These are phyloP conservation scores for Citrus reticulata DNA, from an alignment of 345 rosid species.

Conservation along the genomic window DNA sequence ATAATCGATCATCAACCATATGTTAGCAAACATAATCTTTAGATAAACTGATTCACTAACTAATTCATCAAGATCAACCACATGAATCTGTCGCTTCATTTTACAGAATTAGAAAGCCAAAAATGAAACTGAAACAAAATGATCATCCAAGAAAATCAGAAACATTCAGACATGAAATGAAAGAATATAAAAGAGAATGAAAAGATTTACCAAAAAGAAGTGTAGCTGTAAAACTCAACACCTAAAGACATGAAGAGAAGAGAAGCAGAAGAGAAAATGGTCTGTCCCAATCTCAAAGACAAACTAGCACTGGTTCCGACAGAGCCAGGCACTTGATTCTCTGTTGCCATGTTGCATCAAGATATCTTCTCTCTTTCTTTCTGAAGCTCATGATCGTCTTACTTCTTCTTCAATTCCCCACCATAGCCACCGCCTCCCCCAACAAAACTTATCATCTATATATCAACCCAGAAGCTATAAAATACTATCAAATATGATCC, in stretches of 20 bases:
- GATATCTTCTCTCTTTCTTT: constrained; percentile 3
- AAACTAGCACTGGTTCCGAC: constrained; percentile 75
- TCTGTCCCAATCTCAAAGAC: constrained; percentile 76
- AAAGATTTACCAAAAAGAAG: constrained; percentile 72
- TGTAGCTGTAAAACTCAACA: constrained; percentile 78
- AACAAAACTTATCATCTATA: constrained; percentile 13
- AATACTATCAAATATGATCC: not conserved
- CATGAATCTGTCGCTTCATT: not conserved
- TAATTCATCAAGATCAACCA: not conserved
- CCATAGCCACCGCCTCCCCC: not conserved
- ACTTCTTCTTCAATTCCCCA: constrained; percentile 1
- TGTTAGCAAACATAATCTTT: not conserved
- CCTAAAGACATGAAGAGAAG: constrained; percentile 87
- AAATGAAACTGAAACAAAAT: not conserved
- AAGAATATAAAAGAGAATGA: not conserved
- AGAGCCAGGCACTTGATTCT: constrained; percentile 61
- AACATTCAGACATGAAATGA: not conserved
- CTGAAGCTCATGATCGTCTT: constrained; percentile 11
- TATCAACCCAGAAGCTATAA: not conserved
- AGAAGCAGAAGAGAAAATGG: constrained; percentile 71
- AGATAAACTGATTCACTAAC: not conserved
- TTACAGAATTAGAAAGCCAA: not conserved
- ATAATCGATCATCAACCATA: not conserved
- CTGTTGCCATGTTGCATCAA: constrained; percentile 36
- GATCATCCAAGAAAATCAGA: not conserved